Evolutionary conservation across 2,329 filamentous ascomycete genomes (phyloP).

Genomic region (Apiospora marii): DNA sequence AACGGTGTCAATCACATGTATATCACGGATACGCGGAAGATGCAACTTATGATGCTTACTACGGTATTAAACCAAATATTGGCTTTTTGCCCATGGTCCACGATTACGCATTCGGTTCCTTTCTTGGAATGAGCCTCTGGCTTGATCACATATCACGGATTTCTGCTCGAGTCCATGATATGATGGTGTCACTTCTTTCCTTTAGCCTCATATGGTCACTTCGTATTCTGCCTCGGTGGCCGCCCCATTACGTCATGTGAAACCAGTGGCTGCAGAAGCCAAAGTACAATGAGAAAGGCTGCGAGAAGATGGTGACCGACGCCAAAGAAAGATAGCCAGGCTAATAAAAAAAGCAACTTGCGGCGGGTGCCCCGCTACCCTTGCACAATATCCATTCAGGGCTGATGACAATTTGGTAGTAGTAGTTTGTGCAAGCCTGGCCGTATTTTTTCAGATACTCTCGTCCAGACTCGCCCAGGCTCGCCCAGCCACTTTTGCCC

Average conservation of each 20-base stretch:
- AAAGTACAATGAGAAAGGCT: background rate
- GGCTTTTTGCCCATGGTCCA: background rate
- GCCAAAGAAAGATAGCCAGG: background rate
- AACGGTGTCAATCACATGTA: background rate
- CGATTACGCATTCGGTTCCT: background rate
- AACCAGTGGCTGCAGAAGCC: background rate
- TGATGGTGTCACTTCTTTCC: background rate
- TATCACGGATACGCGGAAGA: background rate
- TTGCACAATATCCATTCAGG: background rate
- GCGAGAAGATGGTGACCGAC: background rate
- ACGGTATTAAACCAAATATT: background rate
- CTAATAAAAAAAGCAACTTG: background rate
- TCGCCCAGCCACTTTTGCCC: conserved; percentile 33
- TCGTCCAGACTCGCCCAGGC: conserved; percentile 30
- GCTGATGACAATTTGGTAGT: background rate
- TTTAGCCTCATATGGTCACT: background rate
- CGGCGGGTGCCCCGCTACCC: background rate
- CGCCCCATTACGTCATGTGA: background rate
- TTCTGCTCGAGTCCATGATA: background rate
- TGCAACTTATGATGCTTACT: background rate
- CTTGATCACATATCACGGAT: background rate
- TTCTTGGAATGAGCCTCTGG: rapidly evolving
- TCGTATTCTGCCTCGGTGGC: background rate
- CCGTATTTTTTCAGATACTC: conserved; percentile 33
- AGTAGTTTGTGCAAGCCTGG: conserved; percentile 28